Evolutionary conservation across 1,139 yeast species (phyloP).

Genomic region (Lodderomyces metapsilosis): DNA sequence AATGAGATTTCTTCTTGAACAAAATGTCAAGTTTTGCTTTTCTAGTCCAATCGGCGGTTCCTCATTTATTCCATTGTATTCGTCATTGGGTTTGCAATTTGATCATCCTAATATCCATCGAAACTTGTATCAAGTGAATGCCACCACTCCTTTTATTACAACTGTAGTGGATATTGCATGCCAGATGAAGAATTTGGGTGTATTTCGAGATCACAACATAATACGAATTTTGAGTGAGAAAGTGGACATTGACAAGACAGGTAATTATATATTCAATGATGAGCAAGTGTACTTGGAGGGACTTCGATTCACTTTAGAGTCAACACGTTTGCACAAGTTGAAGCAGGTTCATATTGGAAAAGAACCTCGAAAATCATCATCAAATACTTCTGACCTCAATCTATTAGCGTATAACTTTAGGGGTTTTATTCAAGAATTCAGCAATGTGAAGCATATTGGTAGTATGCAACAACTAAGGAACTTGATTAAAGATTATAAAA

Average conservation of each 20-base stretch:
- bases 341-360: conserved; percentile 12
- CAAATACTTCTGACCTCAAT: conserved; percentile 10
- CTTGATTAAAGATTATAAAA: conserved; percentile 30
- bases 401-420: conserved; percentile 43
- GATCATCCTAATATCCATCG: conserved; percentile 57
- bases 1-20: conserved; percentile 29
- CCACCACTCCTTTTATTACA: conserved; percentile 16
- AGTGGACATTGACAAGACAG: conserved; percentile 9
- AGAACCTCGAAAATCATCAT: conserved; percentile 4
- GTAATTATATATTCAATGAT: conserved; percentile 25
- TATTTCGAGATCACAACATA: conserved; percentile 29
- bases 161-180: conserved; percentile 33
- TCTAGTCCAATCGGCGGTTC: conserved; percentile 48
- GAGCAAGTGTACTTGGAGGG: conserved; percentile 28
- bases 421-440: conserved; percentile 35
- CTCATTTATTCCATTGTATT: conserved; percentile 42
- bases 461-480: conserved; percentile 26
- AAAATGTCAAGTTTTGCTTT: conserved; percentile 50
- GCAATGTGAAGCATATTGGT: conserved; percentile 38
- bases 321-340: conserved; percentile 29
- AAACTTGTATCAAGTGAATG: conserved; percentile 20
- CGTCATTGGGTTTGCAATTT: conserved; percentile 43
- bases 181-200: conserved; percentile 39
- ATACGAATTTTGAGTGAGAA: conserved; percentile 32
- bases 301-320: conserved; percentile 35